Base-by-base conservation (phyloP, 2,329 filamentous ascomycete genomes). In the Knoxdaviesia proteae region DNA sequence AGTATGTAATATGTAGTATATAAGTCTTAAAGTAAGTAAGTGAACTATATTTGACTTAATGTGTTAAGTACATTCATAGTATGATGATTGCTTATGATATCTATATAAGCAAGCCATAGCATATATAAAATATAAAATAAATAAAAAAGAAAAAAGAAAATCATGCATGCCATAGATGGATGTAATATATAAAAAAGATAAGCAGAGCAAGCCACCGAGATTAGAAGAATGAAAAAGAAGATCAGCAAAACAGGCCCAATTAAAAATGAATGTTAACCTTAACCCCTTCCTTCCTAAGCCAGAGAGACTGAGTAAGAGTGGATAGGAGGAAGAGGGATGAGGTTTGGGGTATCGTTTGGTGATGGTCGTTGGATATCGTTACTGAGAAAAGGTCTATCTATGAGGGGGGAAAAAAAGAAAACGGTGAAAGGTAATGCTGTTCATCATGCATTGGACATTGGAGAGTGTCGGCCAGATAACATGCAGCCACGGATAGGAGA, bases 301-400 rank as follows among this genome's bases (percentile, higher is more conserved):
- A 42, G 36, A 31, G 11, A 8, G 32, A 42, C 32, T 7, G 6
- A 44, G 39, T 8, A 32, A 31, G 36, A 30, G 31, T 42, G 36
- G 34, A 35, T 30, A 38, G 36, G 8, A 11, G 10, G 38, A 41
- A 11, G 38, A 35, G 37, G 38, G 32, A 33, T 32, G 1, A 32
- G 20, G 20, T 20, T 20, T 20, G 2, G 20, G 20, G 20, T 20
- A 20, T 20, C 20, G 20, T 20, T 20, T 20, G 20, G 20, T 20
- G 20, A 20, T 20, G 20, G 20, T 20, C 20, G 20, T 20, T 20
- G 20, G 20, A 20, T 20, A 20, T 20, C 20, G 20, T 20, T 20
- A 20, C 20, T 20, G 20, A 35, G 39, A 36, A 37, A 31, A 38
- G 64, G 0, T 62, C 67, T 3, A 39, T 41, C 11, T 9, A 38